These are phyloP conservation scores for Xylariaceae sp. DNA, from an alignment of 2,329 filamentous ascomycete genomes.

Conservation along the genomic window DNA sequence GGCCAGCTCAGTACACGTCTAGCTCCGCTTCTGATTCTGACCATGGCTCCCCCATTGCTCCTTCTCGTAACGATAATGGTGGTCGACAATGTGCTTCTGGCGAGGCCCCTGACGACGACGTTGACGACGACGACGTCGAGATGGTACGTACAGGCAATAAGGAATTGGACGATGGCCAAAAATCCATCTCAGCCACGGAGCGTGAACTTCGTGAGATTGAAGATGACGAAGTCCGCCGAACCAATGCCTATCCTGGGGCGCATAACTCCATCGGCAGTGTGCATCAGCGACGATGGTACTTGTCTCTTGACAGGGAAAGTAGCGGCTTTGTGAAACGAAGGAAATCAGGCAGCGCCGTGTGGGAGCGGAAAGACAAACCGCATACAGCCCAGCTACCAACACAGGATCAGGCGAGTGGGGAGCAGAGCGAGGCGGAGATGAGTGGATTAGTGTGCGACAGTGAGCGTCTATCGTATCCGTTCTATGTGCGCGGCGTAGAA, in stretches of 20 bases:
- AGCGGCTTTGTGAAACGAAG: slow-evolving; percentile 51
- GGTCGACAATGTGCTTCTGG: not conserved
- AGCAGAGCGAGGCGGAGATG: not conserved
- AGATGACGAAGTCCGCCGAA: slow-evolving; percentile 51
- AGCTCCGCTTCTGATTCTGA: slow-evolving; percentile 15
- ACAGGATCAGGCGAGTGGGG: slow-evolving; percentile 7
- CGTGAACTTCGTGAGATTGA: slow-evolving; percentile 43
- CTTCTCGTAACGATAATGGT: not conserved
- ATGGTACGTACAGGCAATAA: slow-evolving; percentile 19
- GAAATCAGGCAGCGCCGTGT: slow-evolving; percentile 20
- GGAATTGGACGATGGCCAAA: slow-evolving; percentile 11
- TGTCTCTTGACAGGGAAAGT: slow-evolving; percentile 56
- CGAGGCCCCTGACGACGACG: not conserved
- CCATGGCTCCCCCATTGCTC: not conserved
- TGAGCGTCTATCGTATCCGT: slow-evolving; percentile 46
- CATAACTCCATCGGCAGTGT: slow-evolving; percentile 63
- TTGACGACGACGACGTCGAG: slow-evolving; percentile 16
- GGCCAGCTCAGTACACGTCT: slow-evolving; percentile 7
- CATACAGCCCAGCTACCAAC: not conserved
- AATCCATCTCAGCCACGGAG: slow-evolving; percentile 34
- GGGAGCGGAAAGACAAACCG: slow-evolving; percentile 12
- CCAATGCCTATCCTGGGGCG: slow-evolving; percentile 65
- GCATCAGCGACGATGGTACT: slow-evolving; percentile 64
- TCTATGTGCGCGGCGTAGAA: slow-evolving; percentile 58
- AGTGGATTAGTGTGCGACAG: slow-evolving; percentile 1